A percentile compares a stretch with the other conserved stretches of the same genome.
Evolutionary conservation across 441 rosid genomes (phyloP).

Genomic region (Biscutella laevigata): DNA sequence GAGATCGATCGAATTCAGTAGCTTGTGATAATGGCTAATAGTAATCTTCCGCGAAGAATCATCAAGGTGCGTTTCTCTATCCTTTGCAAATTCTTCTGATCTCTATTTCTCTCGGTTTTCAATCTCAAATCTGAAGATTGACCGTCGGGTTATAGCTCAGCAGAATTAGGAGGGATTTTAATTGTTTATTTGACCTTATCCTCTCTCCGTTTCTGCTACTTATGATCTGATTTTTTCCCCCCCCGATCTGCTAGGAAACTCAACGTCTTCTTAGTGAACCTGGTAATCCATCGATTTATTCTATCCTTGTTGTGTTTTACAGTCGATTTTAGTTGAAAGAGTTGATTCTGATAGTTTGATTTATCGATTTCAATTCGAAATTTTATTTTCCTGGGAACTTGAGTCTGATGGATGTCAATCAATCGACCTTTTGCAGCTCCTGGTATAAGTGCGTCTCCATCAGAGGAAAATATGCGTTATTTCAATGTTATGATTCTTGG

Average conservation of each 20-base stretch:
- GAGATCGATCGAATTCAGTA: slow-evolving; percentile 13
- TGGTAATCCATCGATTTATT: slow-evolving; percentile 33
- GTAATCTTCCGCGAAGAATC: slow-evolving; percentile 91
- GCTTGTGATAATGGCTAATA: slow-evolving; percentile 57
- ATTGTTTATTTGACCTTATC: background rate
- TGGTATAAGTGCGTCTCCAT: slow-evolving; percentile 94
- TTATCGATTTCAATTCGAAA: background rate
- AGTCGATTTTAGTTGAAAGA: slow-evolving; percentile 9
- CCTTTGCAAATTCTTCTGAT: slow-evolving; percentile 6
- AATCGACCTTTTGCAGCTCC: slow-evolving; percentile 51
- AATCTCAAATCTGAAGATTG: background rate
- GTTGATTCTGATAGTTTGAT: background rate
- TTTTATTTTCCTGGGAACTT: background rate
- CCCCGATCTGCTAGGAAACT: slow-evolving; percentile 63
- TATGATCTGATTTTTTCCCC: slow-evolving; percentile 5
- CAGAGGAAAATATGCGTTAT: slow-evolving; percentile 93
- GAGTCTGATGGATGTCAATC: background rate
- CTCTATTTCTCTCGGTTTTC: background rate
- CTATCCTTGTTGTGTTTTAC: background rate
- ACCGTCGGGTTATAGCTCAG: background rate
- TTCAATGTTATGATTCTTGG: slow-evolving; percentile 99
- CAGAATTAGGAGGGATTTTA: background rate
- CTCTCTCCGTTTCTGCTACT: background rate
- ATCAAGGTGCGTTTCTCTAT: slow-evolving; percentile 56
- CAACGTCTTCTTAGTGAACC: slow-evolving; percentile 98